Evolutionary conservation across 176 grass and related monocot species (phyloP).

Genomic region (Otatea glauca): DNA sequence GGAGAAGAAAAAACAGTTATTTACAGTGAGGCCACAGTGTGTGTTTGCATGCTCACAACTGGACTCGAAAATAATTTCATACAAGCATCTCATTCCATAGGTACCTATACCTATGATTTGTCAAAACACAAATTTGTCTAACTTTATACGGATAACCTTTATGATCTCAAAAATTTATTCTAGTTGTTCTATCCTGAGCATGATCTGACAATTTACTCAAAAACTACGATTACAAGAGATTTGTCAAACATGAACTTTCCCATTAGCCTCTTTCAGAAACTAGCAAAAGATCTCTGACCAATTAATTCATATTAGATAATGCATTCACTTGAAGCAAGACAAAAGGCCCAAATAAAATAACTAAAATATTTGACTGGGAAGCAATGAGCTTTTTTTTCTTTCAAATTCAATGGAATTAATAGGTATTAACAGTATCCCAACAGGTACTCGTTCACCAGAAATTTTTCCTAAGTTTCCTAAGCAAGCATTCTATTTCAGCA

Average conservation of each 20-base stretch:
- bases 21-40: background rate
- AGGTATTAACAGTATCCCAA: background rate
- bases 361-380: background rate
- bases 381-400: background rate
- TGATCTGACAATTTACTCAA: background rate
- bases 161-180: background rate
- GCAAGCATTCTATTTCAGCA: background rate
- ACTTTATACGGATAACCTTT: slow-evolving; percentile 1
- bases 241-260: background rate
- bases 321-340: background rate
- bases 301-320: background rate
- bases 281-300: background rate
- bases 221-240: background rate
- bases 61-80: slow-evolving; percentile 11
- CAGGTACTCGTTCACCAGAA: background rate
- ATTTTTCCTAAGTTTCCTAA: background rate
- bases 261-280: background rate
- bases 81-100: background rate
- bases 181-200: background rate
- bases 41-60: background rate
- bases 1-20: slow-evolving; percentile 8
- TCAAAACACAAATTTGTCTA: slow-evolving; percentile 7
- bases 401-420: background rate
- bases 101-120: slow-evolving; percentile 2
- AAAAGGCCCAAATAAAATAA: background rate